Base-by-base conservation (phyloP, 768 basidiomycete species). In the Amanita molliuscula region DNA sequence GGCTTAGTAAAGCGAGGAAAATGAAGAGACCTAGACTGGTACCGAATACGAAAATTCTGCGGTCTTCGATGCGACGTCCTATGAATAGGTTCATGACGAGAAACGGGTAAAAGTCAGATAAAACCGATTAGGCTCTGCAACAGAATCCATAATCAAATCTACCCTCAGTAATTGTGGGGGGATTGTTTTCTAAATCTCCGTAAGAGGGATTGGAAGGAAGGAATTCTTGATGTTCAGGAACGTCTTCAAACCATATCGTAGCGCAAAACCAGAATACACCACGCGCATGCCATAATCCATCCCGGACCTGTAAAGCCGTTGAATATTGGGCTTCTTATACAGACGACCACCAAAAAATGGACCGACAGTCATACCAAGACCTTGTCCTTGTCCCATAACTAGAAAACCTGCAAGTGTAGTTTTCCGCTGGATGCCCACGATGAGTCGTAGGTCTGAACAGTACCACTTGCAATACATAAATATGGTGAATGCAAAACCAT, bases 381-480 rank as follows among this genome's bases (percentile, higher is more conserved):
- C 79, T 57, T 84, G 82, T 0, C 73, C 79, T 57, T 84, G 82
- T 0, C 80, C 78, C 2, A 83, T 64, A 25, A 84, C 81, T 18
- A 81, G 64, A 73, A 75, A 81, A 11, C 77, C 73, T 4, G 78
- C 79, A 13, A 83, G 73, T 0, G 75, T 79, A 10, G 81, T 84
- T 34, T 82, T 69, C 20, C 77, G 69, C 33, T 79, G 76, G 21
- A 83, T 61, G 20, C 82, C 81, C 13, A 86, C 78, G 48, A 84
- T 73, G n/a, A n/a, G n/a, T 15, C 77, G 76, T 2, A 78, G 74
- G 60, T 84, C 83, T n/a, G 70, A 75, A 60, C 82, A 84, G 59
- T 81, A 85, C 10, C 79, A 73, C 56, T 82, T 84, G 56, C 63
- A 66, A 62, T 83, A 84, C 79, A 87, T 77, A 67, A 77, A 82